A percentile compares a stretch with the other conserved stretches of the same genome.
phyloP scores from a whole-genome alignment of 352 stramenopile species.

The Hyaloperonospora brassicae region DNA sequence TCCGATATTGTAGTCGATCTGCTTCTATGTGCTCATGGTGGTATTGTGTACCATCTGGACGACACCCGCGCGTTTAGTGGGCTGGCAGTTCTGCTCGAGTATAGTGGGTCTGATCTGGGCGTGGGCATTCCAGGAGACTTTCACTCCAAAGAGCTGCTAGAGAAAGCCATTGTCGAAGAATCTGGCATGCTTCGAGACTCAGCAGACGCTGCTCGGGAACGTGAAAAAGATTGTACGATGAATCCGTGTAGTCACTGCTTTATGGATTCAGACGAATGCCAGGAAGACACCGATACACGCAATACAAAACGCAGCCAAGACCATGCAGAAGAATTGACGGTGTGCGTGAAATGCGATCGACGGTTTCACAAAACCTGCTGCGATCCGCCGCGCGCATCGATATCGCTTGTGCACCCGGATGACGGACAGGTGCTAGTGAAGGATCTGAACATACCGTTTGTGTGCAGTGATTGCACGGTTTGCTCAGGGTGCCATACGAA shows the following conservation, averaged over 20 bases:
- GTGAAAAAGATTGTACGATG: neutral
- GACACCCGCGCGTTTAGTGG: constrained; percentile 21
- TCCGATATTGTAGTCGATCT: constrained; percentile 17
- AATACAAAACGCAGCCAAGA: constrained; percentile 3
- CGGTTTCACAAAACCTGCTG: constrained; percentile 68
- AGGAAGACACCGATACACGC: constrained; percentile 8
- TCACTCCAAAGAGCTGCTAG: constrained; percentile 32
- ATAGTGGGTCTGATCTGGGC: constrained; percentile 20
- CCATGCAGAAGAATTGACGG: constrained; percentile 35
- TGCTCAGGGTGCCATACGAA: constrained; percentile 47
- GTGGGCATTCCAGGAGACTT: constrained; percentile 24
- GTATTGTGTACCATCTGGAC: constrained; percentile 21
- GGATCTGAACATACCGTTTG: constrained; percentile 59
- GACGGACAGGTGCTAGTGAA: constrained; percentile 47
- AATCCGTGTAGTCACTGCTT: constrained; percentile 23
- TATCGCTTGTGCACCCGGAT: constrained; percentile 49
- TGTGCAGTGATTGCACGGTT: constrained; percentile 52
- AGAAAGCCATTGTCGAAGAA: constrained; percentile 32
- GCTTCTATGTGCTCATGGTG: constrained; percentile 16
- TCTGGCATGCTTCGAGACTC: constrained; percentile 9
- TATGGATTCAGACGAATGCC: constrained; percentile 17
- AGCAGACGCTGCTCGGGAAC: neutral
- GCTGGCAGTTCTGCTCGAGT: constrained; percentile 26
- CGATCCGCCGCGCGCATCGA: constrained; percentile 56
- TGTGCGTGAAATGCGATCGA: constrained; percentile 44